phyloP scores from a whole-genome alignment of 331 rosid species.

The Acacia pycnantha region DNA sequence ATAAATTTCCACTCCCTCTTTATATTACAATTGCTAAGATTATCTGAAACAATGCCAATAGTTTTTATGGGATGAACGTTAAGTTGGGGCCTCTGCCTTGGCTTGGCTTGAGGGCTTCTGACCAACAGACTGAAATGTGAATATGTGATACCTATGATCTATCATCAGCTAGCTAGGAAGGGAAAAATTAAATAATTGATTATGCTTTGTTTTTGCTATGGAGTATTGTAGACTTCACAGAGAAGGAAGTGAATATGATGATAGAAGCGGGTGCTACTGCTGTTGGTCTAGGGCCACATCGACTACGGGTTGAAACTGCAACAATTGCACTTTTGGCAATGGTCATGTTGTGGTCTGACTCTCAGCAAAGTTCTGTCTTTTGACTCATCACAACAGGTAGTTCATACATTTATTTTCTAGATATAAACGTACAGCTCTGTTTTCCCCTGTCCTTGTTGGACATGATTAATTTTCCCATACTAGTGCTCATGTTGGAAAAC shows the following conservation, averaged over 20 bases:
- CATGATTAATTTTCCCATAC: neutral
- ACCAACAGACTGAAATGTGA: neutral
- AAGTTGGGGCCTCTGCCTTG: neutral
- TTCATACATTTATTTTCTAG: constrained; percentile 15
- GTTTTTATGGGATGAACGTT: neutral
- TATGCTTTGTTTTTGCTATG: constrained; percentile 20
- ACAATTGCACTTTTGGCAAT: constrained; percentile 76
- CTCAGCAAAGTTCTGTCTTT: constrained; percentile 32
- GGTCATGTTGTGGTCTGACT: constrained; percentile 83
- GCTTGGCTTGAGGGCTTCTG: neutral
- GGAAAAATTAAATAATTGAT: constrained; percentile 6
- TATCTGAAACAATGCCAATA: neutral
- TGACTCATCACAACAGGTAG: constrained; percentile 35
- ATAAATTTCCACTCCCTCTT: neutral
- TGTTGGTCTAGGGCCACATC: constrained; percentile 85
- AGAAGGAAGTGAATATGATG: constrained; percentile 64
- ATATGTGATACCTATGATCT: neutral
- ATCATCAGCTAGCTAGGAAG: neutral
- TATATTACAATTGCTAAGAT: neutral
- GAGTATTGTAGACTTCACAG: constrained; percentile 68
- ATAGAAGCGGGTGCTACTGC: constrained; percentile 73
- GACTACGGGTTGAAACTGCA: constrained; percentile 94
- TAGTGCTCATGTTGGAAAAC: neutral
- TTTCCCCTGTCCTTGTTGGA: neutral
- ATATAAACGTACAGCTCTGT: neutral